Evolutionary conservation across 306 rosid species (phyloP), one percentile per base, ranked within the genome.

Genomic region (Glycine soja): DNA sequence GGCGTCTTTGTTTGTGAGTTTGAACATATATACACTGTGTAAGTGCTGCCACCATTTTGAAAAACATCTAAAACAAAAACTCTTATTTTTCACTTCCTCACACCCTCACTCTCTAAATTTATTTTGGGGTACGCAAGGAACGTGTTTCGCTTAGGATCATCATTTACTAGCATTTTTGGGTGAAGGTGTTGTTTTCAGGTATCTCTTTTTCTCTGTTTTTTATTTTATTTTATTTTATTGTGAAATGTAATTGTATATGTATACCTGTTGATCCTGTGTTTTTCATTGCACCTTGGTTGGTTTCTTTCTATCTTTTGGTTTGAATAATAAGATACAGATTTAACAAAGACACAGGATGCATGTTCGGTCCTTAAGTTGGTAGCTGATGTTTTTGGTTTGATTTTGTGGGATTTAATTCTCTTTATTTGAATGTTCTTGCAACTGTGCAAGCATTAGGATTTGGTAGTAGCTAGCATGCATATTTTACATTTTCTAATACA

Each of bases 111-210:
- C 2, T 34, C 6, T 63, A 34, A 32, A 14, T 14, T 19, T 9
- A 40, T 9, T 24, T 3, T 58, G 1, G 14, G n/a, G 42, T 2
- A 24, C 70, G 11, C 10, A 63, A 45, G 43, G 58, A 58, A 75
- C 32, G 43, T 46, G 61, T 73, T 54, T 30, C 0, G n/a, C 72
- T 61, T 12, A n/a, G n/a, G 4, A 62, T 61, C 48, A 36, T 36
- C 40, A 36, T 36, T 15, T 0, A 48, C 52, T 38, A 1, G 16
- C 75, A 78, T 78, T 68, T 24, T 79, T 11, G 14, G 70, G 51
- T 68, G 16, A 68, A 56, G 36, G 7, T 3, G 43, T 1, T 13
- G 34, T 30, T 70, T 80, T 16, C 72, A 71, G 72, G 78, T 80
- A 59, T 58, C 19, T 46, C 10, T 79, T 54, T 38, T 45, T 43